phyloP scores from a whole-genome alignment of 2,329 filamentous ascomycete species.

The Pleoardoris graminearum region DNA sequence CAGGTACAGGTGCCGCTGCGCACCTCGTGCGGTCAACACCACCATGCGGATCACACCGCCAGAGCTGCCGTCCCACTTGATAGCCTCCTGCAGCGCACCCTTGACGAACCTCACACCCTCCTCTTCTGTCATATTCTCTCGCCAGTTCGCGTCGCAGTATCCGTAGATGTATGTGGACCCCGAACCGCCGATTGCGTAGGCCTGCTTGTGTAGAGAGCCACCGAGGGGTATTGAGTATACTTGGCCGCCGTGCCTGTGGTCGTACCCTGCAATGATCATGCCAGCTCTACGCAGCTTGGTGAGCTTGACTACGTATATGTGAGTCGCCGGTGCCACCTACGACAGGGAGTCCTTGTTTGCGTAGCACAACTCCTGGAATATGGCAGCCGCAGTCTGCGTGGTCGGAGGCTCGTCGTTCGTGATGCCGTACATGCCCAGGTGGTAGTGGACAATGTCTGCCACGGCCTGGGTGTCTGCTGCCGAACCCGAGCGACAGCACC shows the following conservation, averaged over 20 bases:
- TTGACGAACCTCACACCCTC: constrained; percentile 94
- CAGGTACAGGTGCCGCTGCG: constrained; percentile 91
- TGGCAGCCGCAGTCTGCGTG: constrained; percentile 89
- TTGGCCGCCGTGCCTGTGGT: constrained; percentile 90
- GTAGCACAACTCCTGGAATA: constrained; percentile 98
- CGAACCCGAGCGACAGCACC: constrained; percentile 98
- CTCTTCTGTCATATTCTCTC: constrained; percentile 88
- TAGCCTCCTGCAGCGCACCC: constrained; percentile 85
- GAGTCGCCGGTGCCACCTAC: constrained; percentile 58
- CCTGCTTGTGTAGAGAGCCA: constrained; percentile 94
- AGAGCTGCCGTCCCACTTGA: constrained; percentile 99
- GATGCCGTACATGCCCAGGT: constrained; percentile 90
- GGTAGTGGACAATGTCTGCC: constrained; percentile 96
- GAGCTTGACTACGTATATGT: constrained; percentile 12
- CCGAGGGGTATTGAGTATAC: constrained; percentile 97
- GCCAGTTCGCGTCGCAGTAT: constrained; percentile 96
- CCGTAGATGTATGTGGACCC: constrained; percentile 99
- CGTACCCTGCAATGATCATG: constrained; percentile 98
- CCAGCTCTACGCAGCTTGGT: constrained; percentile 67
- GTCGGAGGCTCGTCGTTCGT: constrained; percentile 87
- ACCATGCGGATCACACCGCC: constrained; percentile 98
- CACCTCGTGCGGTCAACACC: constrained; percentile 86
- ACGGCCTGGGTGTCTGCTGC: constrained; percentile 98
- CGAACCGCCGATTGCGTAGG: constrained; percentile 93
- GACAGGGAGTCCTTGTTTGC: constrained; percentile 92